Evolutionary conservation across 2,329 filamentous ascomycete species (phyloP), one percentile per base, ranked within the genome.

Genomic region (Capronia americana): DNA sequence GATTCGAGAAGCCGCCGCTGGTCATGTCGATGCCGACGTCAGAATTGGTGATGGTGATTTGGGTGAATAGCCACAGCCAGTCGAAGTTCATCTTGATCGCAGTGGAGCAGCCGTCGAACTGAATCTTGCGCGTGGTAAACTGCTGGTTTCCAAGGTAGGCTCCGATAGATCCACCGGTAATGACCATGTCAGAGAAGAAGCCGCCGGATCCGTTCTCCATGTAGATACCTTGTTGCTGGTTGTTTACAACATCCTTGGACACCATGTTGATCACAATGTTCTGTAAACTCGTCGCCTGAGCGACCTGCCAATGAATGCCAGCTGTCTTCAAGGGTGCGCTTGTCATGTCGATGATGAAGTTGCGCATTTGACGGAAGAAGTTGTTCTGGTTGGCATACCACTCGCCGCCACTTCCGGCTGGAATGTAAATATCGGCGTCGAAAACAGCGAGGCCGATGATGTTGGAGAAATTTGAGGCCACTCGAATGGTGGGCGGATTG

Each of bases 391-490:
- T 91, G 74, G 86, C 86, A 78, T 87, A 89, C 86, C 87, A 90
- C 79, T 91, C 90, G 67, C 74, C 77, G 54, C 89, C 88, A 0
- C 78, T 79, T 53, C 83, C 74, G 51, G 85, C 84, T 20, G 72
- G 70, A 30, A 75, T 70, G 77, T 96, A 96, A 0, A 92, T 91
- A 74, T 96, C 87, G 2, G 90, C 84, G 74, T 95, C 92, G 71
- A 97, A 89, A 64, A 96, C 85, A 57, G 89, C 92, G 79, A 96
- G 92, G 59, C 92, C 93, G 6, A 82, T 72, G 74, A 96, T 96
- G 74, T 84, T 83, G 24, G 69, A 71, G 55, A 67, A 63, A 57
- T 71, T 69, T 55, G 63, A 30, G 3, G 58, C 46, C 6, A 70
- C 63, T 28, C 91, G 90, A 77, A 95, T 81, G 0, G 87, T 88